phyloP scores from a whole-genome alignment of 139 green algal species.

The Tetraselmis striata region DNA sequence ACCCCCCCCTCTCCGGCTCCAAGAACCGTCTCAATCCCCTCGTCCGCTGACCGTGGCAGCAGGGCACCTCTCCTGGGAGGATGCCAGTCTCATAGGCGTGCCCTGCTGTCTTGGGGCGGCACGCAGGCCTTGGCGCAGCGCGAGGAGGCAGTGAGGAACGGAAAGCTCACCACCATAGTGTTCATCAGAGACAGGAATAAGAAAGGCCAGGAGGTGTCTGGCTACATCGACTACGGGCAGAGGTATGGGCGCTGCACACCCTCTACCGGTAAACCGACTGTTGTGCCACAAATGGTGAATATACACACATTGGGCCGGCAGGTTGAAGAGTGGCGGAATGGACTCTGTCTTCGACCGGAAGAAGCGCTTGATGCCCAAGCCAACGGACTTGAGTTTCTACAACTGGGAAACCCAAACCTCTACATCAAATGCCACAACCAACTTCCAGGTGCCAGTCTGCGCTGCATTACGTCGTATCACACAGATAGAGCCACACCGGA shows the following conservation, averaged over 20 bases:
- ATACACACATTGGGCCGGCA: constrained; percentile 46
- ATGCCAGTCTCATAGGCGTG: constrained; percentile 27
- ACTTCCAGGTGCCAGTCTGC: constrained; percentile 61
- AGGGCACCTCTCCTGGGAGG: constrained; percentile 62
- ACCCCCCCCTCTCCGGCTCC: background rate
- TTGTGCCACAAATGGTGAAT: constrained; percentile 59
- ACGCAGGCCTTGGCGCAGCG: constrained; percentile 61
- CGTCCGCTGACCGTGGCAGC: too few species aligned
- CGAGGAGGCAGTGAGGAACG: constrained; percentile 75
- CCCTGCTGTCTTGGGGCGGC: constrained; percentile 37
- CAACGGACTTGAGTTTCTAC: constrained; percentile 82
- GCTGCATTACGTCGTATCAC: too few species aligned
- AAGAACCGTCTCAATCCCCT: background rate
- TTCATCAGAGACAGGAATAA: constrained; percentile 79
- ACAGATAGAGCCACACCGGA: too few species aligned
- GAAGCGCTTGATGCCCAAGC: constrained; percentile 66
- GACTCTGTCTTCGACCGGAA: constrained; percentile 69
- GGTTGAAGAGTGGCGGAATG: constrained; percentile 48
- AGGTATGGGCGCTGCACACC: constrained; percentile 76
- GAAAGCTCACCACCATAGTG: constrained; percentile 83
- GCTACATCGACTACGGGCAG: constrained; percentile 86
- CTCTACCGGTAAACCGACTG: constrained; percentile 62
- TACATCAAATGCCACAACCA: constrained; percentile 67
- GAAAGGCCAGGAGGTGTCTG: constrained; percentile 73
- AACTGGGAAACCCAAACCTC: constrained; percentile 88